Evolutionary conservation across 176 grass and related monocot species (phyloP).

Genomic region (Hyparrhenia diplandra): DNA sequence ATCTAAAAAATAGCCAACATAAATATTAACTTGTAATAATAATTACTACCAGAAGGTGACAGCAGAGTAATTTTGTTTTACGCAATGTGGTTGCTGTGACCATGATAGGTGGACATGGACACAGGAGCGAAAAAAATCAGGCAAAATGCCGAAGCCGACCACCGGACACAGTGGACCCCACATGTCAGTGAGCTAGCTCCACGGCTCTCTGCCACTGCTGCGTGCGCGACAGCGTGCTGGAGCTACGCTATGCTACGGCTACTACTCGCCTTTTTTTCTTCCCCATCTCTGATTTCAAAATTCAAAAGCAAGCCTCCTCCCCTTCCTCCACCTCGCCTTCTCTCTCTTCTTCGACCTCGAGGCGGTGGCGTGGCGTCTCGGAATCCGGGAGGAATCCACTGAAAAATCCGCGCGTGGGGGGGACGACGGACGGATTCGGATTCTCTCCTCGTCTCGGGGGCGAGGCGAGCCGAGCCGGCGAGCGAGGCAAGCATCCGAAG

Average conservation of each 20-base stretch:
- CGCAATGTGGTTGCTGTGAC: too few relatives aligned
- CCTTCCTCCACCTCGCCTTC: neutral
- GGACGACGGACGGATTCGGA: neutral
- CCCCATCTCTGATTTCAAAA: slow-evolving; percentile 30
- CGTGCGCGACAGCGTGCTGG: neutral
- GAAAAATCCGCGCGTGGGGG: slow-evolving; percentile 41
- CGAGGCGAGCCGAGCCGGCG: neutral
- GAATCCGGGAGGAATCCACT: slow-evolving; percentile 26
- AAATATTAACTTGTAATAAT: too few relatives aligned
- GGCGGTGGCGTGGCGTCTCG: slow-evolving; percentile 24
- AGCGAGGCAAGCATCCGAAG: slow-evolving; percentile 48
- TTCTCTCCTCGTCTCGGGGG: neutral
- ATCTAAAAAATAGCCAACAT: too few relatives aligned
- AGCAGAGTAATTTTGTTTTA: too few relatives aligned
- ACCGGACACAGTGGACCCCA: neutral
- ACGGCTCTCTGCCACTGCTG: neutral
- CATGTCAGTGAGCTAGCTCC: neutral
- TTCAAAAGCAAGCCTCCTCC: slow-evolving; percentile 11
- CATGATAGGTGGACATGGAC: too few relatives aligned
- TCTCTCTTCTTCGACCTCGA: slow-evolving; percentile 9
- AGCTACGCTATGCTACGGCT: slow-evolving; percentile 41
- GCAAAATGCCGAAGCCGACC: too few relatives aligned
- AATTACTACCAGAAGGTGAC: too few relatives aligned
- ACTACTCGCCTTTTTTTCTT: slow-evolving; percentile 10
- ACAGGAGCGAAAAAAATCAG: neutral